Evolutionary conservation across 2,329 filamentous ascomycete genomes (phyloP), one percentile per base, ranked within the genome.

Genomic region (Aspergillus texensis): DNA sequence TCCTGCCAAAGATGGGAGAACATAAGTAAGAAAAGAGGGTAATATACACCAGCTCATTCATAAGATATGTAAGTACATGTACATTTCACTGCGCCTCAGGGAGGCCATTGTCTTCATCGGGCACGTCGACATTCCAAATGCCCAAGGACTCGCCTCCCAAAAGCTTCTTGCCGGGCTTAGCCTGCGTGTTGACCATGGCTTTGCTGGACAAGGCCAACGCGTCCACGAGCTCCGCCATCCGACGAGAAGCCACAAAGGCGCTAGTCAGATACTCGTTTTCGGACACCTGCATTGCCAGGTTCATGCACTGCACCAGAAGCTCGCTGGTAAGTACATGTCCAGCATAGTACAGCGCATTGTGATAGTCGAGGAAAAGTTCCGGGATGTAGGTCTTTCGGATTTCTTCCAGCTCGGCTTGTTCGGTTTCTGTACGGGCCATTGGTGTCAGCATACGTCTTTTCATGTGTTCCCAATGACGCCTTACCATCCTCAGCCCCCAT

Each of bases 371-470:
- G 48, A 97, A 83, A 21, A 92, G 86, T 75, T 97, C 93, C 2
- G 95, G 94, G 3, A 99, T 84, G 77, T 96, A 98, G 0, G 87
- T 86, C 60, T 88, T 85, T 68, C 93, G 88, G 58, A 98, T 86
- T 28, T 83, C 79, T 55, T 79, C 79, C 55, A 93, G 85, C 60
- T 91, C 87, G 19, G 82, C 75, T 63, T 87, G 85, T 71, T 90
- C 90, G 58, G 75, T 72, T 57, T 82, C 84, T 84, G 63, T 70
- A 62, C 28, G n/a, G 34, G 61, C 59, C 21, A 70, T 28, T 34
- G 4, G 9, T 30, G 6, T 45, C 56, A 61, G 52, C 21, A 24
- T 26, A 36, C 2, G 9, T 9, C 19, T 24, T 16, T 6, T 39
- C 21, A n/a, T 24, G 6, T 54, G 10, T 12, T 21, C 36, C 45